Evolutionary conservation across 2,329 filamentous ascomycete species (phyloP), one percentile per base, ranked within the genome.

Genomic region (Clathrospora elynae): DNA sequence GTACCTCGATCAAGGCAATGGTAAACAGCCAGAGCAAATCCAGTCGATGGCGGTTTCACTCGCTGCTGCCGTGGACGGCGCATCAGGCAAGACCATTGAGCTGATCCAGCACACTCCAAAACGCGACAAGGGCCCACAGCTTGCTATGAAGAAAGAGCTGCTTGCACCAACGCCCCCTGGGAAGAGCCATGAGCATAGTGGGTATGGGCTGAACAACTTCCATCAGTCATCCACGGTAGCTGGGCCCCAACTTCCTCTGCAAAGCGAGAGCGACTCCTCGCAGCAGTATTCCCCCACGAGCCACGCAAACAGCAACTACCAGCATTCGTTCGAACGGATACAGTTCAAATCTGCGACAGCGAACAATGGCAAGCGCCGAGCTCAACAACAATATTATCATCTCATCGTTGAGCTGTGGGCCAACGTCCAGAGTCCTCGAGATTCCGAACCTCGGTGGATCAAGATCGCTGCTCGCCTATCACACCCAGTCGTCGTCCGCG

Each of bases 341-440:
- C 90, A 96, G 60, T 96, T 96, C 79, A 95, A 95, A 68, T 88
- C 89, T 53, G 90, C 91, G 1, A 96, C 90, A 0, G 89, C 90
- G 16, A 96, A 96, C 73, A 96, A 96, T 56, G 90, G 90, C 32
- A 95, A 95, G 69, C 80, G 91, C 55, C 79, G 91, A 42, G 90
- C 90, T 1, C 89, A 90, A 12, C 90, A 96, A 64, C 91, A 96
- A 59, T 95, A 90, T 68, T 96, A 95, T 62, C 88, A 93, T 59
- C 78, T 96, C n/a, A 82, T 95, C 31, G 85, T 95, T 3, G 90
- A 95, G 65, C 60, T 72, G 13, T 71, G 64, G 61, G 69, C 66
- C 6, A 70, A 72, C 28, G 46, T 72, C 5, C 67, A 68, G 37
- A 63, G 49, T 20, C 40, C 57, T 5, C 49, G 55, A 32, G 67